Evolutionary conservation across 768 basidiomycete species (phyloP).

Genomic region (Polyporus arcularius): DNA sequence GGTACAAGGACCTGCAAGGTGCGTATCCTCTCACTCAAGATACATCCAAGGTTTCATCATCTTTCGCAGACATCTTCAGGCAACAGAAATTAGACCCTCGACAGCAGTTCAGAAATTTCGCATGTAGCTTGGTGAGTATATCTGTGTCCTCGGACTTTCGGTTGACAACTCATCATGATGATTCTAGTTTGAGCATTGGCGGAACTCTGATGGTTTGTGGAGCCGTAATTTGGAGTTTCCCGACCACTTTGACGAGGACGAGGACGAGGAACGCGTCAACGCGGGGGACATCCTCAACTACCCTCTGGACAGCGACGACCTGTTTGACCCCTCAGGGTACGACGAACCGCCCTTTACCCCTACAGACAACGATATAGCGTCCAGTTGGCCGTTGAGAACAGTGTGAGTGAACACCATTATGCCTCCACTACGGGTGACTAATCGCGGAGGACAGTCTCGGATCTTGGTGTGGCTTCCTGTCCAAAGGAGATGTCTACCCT

Average conservation of each 20-base stretch:
- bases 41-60: not conserved
- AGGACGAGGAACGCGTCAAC: not conserved
- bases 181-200: slow-evolving; percentile 17
- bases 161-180: not conserved
- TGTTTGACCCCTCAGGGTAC: not conserved
- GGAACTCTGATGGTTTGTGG: slow-evolving; percentile 12
- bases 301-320: not conserved
- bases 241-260: not conserved
- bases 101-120: slow-evolving; percentile 27
- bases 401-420: slow-evolving; percentile 1
- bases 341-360: not conserved
- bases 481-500: slow-evolving; percentile 14
- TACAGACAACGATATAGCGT: not conserved
- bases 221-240: slow-evolving; percentile 6
- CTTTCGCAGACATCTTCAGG: slow-evolving; percentile 23
- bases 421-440: not conserved
- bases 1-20: slow-evolving; percentile 15
- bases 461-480: slow-evolving; percentile 19
- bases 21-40: not conserved
- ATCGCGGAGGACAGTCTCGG: slow-evolving; percentile 1
- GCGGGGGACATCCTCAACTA: not conserved
- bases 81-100: slow-evolving; percentile 27
- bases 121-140: slow-evolving; percentile 29
- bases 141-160: not conserved
- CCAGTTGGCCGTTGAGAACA: slow-evolving; percentile 11